Percentiles rank a stretch among this genome's conserved stretches.
phyloP scores from a whole-genome alignment of 129 eudicot species.

The Sambucus nigra region DNA sequence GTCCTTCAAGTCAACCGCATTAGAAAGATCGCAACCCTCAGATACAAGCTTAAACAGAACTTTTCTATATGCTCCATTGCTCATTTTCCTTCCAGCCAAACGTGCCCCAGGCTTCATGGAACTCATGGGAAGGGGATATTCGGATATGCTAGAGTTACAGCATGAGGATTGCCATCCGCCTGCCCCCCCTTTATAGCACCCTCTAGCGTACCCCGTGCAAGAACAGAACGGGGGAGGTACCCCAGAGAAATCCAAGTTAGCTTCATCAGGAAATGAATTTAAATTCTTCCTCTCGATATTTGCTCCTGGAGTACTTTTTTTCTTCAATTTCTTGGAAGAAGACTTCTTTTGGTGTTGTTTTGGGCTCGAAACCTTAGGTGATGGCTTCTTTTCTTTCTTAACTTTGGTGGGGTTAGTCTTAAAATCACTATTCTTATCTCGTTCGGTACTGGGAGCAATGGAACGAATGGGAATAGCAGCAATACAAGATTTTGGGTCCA shows the following conservation, averaged over 20 bases:
- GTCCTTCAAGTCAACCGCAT: constrained; percentile 42
- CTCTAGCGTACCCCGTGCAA: constrained; percentile 51
- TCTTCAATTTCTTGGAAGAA: constrained; percentile 20
- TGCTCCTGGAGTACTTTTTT: constrained; percentile 10
- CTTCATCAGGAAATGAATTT: constrained; percentile 14
- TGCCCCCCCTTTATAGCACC: constrained; percentile 42
- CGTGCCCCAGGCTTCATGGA: constrained; percentile 38
- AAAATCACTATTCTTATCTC: not conserved
- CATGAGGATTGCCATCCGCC: constrained; percentile 57
- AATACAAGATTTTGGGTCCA: constrained; percentile 4
- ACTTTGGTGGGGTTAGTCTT: constrained; percentile 1
- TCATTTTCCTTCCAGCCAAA: constrained; percentile 52
- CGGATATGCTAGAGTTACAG: constrained; percentile 37
- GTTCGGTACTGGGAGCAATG: constrained; percentile 21
- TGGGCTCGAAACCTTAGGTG: constrained; percentile 11
- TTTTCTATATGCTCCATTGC: constrained; percentile 37
- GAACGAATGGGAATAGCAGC: constrained; percentile 41
- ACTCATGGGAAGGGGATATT: constrained; percentile 51
- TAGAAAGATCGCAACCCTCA: constrained; percentile 38
- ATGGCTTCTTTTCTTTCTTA: constrained; percentile 19
- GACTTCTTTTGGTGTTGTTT: constrained; percentile 22
- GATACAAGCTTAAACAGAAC: constrained; percentile 39
- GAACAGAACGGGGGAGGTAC: constrained; percentile 44
- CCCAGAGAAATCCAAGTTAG: constrained; percentile 26
- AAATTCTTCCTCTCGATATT: constrained; percentile 29